These are phyloP conservation scores for Miamiensis avidus DNA, from an alignment of 169 alveolate genomes.

Conservation along the genomic window DNA sequence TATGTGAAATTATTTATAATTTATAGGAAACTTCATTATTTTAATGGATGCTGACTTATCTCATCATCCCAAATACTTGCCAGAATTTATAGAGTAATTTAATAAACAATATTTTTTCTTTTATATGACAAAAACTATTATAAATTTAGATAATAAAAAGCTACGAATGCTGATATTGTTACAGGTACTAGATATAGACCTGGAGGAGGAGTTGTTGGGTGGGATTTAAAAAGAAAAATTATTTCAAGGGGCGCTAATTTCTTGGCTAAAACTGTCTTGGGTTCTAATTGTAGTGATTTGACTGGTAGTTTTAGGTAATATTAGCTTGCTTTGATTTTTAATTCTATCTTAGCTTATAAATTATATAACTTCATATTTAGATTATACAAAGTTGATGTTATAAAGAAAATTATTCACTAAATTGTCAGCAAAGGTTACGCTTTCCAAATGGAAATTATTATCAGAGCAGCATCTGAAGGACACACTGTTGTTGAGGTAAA, in stretches of 20 bases:
- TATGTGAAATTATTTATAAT: conserved; percentile 29
- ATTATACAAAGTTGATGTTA: conserved; percentile 89
- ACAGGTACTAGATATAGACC: conserved; percentile 95
- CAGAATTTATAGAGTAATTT: conserved; percentile 26
- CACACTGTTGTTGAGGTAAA: conserved; percentile 89
- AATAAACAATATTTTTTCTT: conserved; percentile 61
- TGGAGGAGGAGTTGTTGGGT: conserved; percentile 97
- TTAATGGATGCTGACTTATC: conserved; percentile 98
- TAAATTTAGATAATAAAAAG: conserved; percentile 82
- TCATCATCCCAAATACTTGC: conserved; percentile 86
- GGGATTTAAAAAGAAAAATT: conserved; percentile 93
- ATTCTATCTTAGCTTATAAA: background rate
- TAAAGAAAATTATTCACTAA: conserved; percentile 80
- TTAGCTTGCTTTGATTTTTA: no score
- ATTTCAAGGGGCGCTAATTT: conserved; percentile 96
- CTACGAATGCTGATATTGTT: conserved; percentile 91
- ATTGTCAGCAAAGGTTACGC: conserved; percentile 92
- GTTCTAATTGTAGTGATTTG: conserved; percentile 80
- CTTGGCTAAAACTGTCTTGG: conserved; percentile 59
- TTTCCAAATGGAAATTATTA: conserved; percentile 97
- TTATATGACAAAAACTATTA: conserved; percentile 90
- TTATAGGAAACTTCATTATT: conserved; percentile 90
- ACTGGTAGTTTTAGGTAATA: conserved; percentile 92
- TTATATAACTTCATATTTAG: conserved; percentile 47
- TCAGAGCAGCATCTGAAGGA: conserved; percentile 90